Evolutionary conservation across 345 rosid genomes (phyloP).

Genomic region (Murraya paniculata): DNA sequence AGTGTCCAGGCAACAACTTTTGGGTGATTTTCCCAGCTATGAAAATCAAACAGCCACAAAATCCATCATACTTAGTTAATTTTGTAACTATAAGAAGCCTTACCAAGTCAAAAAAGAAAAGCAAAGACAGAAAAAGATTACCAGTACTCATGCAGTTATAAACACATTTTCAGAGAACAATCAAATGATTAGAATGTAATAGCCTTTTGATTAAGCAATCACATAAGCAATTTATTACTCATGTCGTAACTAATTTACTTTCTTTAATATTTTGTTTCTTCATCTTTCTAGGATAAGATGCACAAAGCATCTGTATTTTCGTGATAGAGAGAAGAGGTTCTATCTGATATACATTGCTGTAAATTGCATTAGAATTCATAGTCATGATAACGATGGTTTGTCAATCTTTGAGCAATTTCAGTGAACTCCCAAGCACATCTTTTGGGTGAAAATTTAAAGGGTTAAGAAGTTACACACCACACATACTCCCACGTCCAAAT

Average conservation of each 20-base stretch:
- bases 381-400: not conserved
- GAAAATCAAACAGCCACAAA: not conserved
- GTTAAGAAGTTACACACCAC: slow-evolving; percentile 39
- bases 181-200: not conserved
- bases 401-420: not conserved
- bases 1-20: not conserved
- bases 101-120: not conserved
- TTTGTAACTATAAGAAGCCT: not conserved
- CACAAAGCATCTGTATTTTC: not conserved
- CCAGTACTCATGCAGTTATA: not conserved
- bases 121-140: not conserved
- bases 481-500: slow-evolving; percentile 46
- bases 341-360: not conserved
- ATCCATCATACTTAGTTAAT: not conserved
- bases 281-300: not conserved
- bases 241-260: not conserved
- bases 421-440: not conserved
- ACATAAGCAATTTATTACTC: not conserved
- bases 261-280: not conserved
- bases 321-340: not conserved
- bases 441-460: not conserved
- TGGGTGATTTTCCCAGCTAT: not conserved
- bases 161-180: not conserved
- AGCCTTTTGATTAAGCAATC: not conserved
- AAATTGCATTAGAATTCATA: not conserved